phyloP scores from a whole-genome alignment of 169 alveolate species.

The Hammondia hammondi region DNA sequence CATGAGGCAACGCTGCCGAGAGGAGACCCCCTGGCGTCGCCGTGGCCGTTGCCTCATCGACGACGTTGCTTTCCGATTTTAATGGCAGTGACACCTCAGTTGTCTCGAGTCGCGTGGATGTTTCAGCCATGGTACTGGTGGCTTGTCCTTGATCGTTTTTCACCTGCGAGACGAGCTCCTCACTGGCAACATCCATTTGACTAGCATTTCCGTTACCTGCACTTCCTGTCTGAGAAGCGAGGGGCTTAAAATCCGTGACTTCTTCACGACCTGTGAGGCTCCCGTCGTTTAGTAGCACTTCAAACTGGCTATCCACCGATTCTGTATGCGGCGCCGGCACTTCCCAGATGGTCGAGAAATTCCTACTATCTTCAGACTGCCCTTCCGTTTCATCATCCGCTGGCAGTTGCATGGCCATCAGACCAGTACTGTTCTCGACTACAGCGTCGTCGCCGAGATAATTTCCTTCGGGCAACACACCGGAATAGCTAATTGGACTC shows the following conservation, averaged over 20 bases:
- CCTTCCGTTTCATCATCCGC: background rate
- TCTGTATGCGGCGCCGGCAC: background rate
- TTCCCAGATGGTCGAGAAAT: background rate
- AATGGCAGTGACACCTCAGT: background rate
- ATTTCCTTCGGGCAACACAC: background rate
- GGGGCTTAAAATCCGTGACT: background rate
- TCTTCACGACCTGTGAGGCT: too few relatives aligned
- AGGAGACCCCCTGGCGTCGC: background rate
- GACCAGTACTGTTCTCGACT: background rate
- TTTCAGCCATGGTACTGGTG: background rate
- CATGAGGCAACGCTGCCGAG: background rate
- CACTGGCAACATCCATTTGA: background rate
- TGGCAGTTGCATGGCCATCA: background rate
- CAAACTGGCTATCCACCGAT: too few relatives aligned
- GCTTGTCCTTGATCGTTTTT: background rate
- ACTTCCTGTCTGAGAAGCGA: background rate
- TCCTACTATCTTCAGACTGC: too few relatives aligned
- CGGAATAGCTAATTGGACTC: background rate
- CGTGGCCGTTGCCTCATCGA: too few relatives aligned
- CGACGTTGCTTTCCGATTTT: too few relatives aligned
- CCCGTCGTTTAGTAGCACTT: too few relatives aligned
- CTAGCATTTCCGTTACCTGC: background rate
- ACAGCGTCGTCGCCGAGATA: constrained; percentile 4
- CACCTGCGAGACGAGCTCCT: background rate
- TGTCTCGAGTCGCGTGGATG: background rate